These are phyloP conservation scores for Penicillium sp. DNA, from an alignment of 2,329 filamentous ascomycete species.

Conservation along the genomic window DNA sequence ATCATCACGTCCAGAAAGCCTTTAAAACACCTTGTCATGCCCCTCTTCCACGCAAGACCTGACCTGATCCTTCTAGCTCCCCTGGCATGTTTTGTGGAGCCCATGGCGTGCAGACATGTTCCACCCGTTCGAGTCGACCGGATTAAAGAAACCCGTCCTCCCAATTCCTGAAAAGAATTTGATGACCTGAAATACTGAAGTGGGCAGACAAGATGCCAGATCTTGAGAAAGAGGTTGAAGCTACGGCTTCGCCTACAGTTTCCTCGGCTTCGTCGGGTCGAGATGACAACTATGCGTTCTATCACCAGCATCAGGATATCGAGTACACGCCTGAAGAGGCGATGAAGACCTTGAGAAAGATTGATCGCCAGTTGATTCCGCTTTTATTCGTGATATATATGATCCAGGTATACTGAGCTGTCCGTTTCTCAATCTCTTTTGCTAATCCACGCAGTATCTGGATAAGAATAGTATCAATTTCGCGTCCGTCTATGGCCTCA, in stretches of 20 bases:
- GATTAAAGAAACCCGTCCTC: neutral
- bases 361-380: conserved; percentile 56
- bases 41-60: neutral
- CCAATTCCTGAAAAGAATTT: too few relatives aligned
- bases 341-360: conserved; percentile 51
- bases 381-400: conserved; percentile 59
- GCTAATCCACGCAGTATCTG: conserved; percentile 32
- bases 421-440: neutral
- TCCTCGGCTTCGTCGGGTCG: conserved; percentile 17
- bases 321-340: conserved; percentile 24
- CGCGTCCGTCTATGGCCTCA: conserved; percentile 32
- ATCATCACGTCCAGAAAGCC: neutral
- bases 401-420: conserved; percentile 50
- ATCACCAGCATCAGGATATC: conserved; percentile 24
- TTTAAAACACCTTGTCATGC: neutral
- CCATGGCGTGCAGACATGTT: neutral
- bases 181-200: too few relatives aligned
- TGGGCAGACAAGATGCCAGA: neutral
- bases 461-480: conserved; percentile 57
- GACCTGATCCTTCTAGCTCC: neutral
- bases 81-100: neutral
- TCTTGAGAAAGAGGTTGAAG: conserved; percentile 11
- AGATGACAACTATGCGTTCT: conserved; percentile 41
- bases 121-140: neutral
- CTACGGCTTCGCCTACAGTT: conserved; percentile 5